Conservation (phyloP, 768 basidiomycete species). For the Rhodocollybia butyracea region DNA sequence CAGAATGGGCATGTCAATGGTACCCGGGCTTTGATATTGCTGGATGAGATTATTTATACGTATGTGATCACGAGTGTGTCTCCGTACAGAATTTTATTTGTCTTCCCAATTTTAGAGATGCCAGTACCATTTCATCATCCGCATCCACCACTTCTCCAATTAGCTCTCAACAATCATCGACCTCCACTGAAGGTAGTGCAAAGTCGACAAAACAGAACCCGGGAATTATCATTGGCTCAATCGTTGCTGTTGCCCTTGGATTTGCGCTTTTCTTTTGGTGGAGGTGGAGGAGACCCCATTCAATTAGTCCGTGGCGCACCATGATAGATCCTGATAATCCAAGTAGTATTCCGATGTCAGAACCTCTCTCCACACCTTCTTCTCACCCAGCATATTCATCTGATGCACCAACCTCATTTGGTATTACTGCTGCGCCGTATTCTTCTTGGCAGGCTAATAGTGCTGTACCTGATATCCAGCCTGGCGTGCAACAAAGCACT, state of each 20-base stretch:
- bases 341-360: too few relatives aligned
- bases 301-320: too few relatives aligned
- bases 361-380: too few relatives aligned
- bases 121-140: neutral
- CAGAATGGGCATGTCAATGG: constrained; percentile 24
- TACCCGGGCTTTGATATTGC: constrained; percentile 21
- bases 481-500: too few relatives aligned
- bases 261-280: neutral
- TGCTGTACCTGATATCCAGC: too few relatives aligned
- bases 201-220: neutral
- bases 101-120: too few relatives aligned
- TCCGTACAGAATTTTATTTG: neutral
- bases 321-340: too few relatives aligned
- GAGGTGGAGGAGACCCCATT: neutral
- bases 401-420: too few relatives aligned
- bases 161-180: neutral
- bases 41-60: constrained; percentile 28
- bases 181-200: neutral
- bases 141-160: neutral
- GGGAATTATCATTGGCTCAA: neutral
- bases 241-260: neutral
- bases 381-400: too few relatives aligned
- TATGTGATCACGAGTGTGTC: constrained; percentile 9
- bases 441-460: too few relatives aligned
- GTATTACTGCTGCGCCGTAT: too few relatives aligned